phyloP scores from a whole-genome alignment of 2,329 filamentous ascomycete genomes.

The Sporothrix pallida region DNA sequence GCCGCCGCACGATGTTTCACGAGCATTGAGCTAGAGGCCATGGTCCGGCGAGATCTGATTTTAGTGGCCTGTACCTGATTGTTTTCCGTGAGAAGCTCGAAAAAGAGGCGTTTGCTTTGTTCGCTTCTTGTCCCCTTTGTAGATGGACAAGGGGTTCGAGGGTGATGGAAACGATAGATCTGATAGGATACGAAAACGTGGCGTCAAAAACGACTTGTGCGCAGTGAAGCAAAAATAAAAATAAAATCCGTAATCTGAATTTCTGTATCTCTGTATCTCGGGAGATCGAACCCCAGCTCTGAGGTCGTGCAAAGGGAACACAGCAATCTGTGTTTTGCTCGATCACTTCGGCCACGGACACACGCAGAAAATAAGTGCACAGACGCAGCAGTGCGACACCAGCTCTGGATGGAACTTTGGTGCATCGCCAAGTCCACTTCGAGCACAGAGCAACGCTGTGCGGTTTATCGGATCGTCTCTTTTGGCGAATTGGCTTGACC shows the following conservation, averaged over 20 bases:
- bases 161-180: not conserved
- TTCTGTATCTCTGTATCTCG: not conserved
- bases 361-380: not conserved
- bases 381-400: slow-evolving; percentile 7
- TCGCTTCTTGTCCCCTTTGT: too few relatives aligned
- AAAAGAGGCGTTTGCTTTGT: too few relatives aligned
- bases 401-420: slow-evolving; percentile 4
- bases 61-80: not conserved
- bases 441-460: not conserved
- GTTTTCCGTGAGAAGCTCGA: not conserved
- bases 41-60: not conserved
- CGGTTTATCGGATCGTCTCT: not conserved
- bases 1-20: slow-evolving; percentile 26
- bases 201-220: slow-evolving; percentile 9
- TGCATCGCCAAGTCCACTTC: slow-evolving; percentile 12
- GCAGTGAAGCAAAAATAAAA: not conserved
- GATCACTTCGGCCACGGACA: not conserved
- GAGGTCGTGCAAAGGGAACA: slow-evolving; percentile 17
- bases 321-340: not conserved
- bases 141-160: not conserved
- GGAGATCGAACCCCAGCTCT: not conserved
- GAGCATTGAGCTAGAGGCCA: slow-evolving; percentile 15
- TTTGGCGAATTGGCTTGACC: not conserved
- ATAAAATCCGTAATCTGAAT: too few relatives aligned
- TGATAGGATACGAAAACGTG: slow-evolving; percentile 22